Evolutionary conservation across 2,329 filamentous ascomycete genomes (phyloP), one percentile per base, ranked within the genome.

Genomic region (Aureobasidium sp.): DNA sequence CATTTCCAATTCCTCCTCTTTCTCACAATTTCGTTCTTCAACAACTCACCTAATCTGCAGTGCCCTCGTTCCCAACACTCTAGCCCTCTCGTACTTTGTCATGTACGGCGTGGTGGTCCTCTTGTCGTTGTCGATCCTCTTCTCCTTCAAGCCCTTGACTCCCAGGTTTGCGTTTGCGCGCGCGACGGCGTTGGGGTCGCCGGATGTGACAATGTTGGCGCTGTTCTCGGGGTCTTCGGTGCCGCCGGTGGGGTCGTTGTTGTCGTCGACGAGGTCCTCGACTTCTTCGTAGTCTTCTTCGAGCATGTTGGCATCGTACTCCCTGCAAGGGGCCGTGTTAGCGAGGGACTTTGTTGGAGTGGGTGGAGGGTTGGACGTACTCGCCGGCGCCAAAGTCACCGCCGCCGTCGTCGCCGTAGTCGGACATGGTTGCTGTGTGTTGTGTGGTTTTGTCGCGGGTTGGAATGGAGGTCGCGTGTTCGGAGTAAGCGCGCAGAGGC

Each of bases 21-120:
- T 33, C 27, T 7, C n/a, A n/a, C n/a, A n/a, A 5, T 23, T 5
- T 15, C 17, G 46, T 13, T n/a, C 3, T 8, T n/a, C 10, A 21
- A 15, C 10, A 10, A 57, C 84, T 59, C 75, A 95, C 90, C 90
- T 96, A 71, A 99, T 97, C 76, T 99, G 94, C 71, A 97, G 76
- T 42, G 94, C 94, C 66, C 94, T 83, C 42, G 94, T 97, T 50
- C 94, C 94, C 65, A 99, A 78, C 62, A 99, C 93, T 71, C 94
- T 86, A 64, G 94, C 94, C 68, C 87, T 84, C 81, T 99, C 94
- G 77, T 99, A 99, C 79, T 99, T 99, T 67, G 94, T 99, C 93
- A 99, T 95, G 78, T 96, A 99, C 2, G 93, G 94, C 29, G 94
- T 99, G 9, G 94, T 99, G 25, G 84, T 88, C 68, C 94, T 85